Conservation (phyloP, 768 basidiomycete species). For the Termitomyces sp. region DNA sequence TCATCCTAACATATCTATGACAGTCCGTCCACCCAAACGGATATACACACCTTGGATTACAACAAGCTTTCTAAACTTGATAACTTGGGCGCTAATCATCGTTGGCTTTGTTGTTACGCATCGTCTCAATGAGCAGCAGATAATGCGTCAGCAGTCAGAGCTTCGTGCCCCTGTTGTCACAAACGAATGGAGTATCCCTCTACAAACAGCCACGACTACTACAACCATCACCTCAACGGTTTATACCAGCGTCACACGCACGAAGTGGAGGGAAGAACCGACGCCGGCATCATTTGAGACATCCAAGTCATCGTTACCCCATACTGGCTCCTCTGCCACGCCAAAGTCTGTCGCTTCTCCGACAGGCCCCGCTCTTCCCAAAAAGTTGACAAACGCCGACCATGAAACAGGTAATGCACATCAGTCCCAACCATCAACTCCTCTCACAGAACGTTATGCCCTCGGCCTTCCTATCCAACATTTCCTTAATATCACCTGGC, state of each 20-base stretch:
- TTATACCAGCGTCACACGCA: slow-evolving; percentile 20
- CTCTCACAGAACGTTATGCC: slow-evolving; percentile 24
- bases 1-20: slow-evolving; percentile 51
- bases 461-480: slow-evolving; percentile 27
- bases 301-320: slow-evolving; percentile 13
- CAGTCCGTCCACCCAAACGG: slow-evolving; percentile 23
- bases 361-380: slow-evolving; percentile 6
- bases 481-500: slow-evolving; percentile 33
- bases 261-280: slow-evolving; percentile 25
- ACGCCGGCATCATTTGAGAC: slow-evolving; percentile 15
- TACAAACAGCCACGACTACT: slow-evolving; percentile 21
- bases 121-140: slow-evolving; percentile 27
- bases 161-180: background rate
- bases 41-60: slow-evolving; percentile 17
- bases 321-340: slow-evolving; percentile 7
- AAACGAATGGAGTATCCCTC: background rate
- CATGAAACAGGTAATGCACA: background rate
- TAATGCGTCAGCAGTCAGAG: background rate
- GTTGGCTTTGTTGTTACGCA: slow-evolving; percentile 24
- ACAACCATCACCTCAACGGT: slow-evolving; percentile 44
- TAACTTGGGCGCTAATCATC: slow-evolving; percentile 32
- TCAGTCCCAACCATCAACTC: slow-evolving; percentile 7
- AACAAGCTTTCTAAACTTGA: slow-evolving; percentile 21
- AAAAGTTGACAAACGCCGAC: background rate
- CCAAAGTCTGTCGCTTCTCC: slow-evolving; percentile 7